Evolutionary conservation across 306 rosid species (phyloP).

Genomic region (Alnus rubra): DNA sequence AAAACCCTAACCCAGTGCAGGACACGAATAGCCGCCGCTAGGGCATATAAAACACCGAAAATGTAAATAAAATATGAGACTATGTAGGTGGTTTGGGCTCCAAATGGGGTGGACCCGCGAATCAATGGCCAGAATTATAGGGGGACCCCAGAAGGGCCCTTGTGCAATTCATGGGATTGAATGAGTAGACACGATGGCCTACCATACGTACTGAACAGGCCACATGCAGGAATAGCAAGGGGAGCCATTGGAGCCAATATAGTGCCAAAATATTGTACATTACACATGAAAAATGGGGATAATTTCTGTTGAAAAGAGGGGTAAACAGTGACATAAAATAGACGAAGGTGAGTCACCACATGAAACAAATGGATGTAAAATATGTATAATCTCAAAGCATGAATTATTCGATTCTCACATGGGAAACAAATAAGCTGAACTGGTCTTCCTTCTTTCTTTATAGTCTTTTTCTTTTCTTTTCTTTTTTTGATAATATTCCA

Average conservation of each 20-base stretch:
- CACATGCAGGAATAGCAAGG: background rate
- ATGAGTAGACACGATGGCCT: constrained; percentile 26
- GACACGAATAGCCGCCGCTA: no score
- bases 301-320: background rate
- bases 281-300: constrained; percentile 15
- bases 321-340: constrained; percentile 19
- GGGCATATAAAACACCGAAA: background rate
- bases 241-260: background rate
- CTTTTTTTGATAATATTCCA: constrained; percentile 23
- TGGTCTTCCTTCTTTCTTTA: constrained; percentile 39
- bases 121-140: constrained; percentile 15
- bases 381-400: constrained; percentile 7
- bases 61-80: background rate
- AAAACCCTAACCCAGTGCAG: no score
- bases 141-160: background rate
- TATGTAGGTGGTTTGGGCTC: background rate
- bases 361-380: background rate
- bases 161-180: constrained; percentile 33
- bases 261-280: constrained; percentile 15
- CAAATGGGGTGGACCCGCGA: constrained; percentile 28
- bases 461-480: constrained; percentile 31
- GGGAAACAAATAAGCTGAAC: constrained; percentile 63
- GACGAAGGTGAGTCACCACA: constrained; percentile 21
- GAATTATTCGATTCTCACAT: constrained; percentile 57
- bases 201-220: constrained; percentile 17